Evolutionary conservation across 2,329 filamentous ascomycete genomes (phyloP).

Genomic region (Trichoderma sp.): DNA sequence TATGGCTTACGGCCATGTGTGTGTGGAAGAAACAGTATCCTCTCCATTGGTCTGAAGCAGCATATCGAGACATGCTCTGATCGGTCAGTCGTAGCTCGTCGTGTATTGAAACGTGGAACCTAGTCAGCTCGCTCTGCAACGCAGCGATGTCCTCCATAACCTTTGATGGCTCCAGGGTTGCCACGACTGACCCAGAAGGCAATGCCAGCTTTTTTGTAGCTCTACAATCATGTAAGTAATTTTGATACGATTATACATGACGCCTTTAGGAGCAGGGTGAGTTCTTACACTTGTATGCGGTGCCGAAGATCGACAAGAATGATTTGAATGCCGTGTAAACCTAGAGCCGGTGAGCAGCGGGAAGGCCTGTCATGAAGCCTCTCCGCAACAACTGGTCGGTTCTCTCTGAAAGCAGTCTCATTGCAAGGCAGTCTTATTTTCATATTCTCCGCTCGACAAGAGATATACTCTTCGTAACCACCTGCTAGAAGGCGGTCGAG

Average conservation of each 20-base stretch:
- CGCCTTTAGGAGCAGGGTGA: background rate
- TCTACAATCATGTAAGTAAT: slow-evolving; percentile 19
- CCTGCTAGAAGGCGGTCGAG: slow-evolving; percentile 39
- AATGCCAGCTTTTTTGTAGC: slow-evolving; percentile 29
- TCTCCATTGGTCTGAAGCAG: slow-evolving; percentile 31
- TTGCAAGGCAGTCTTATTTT: slow-evolving; percentile 37
- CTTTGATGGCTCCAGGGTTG: slow-evolving; percentile 34
- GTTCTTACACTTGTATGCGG: slow-evolving; percentile 35
- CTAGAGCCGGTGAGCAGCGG: slow-evolving; percentile 26
- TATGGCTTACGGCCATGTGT: slow-evolving; percentile 35
- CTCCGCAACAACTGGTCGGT: slow-evolving; percentile 31
- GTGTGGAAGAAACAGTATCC: slow-evolving; percentile 40
- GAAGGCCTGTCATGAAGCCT: slow-evolving; percentile 31
- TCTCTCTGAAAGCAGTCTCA: slow-evolving; percentile 34
- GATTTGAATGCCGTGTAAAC: slow-evolving; percentile 35
- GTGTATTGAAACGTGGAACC: slow-evolving; percentile 36
- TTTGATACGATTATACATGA: too few relatives aligned
- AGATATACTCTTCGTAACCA: slow-evolving; percentile 41
- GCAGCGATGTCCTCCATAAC: slow-evolving; percentile 37
- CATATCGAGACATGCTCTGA: slow-evolving; percentile 33
- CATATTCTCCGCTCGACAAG: slow-evolving; percentile 37
- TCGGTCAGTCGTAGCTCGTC: slow-evolving; percentile 35
- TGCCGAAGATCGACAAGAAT: slow-evolving; percentile 38
- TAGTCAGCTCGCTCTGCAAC: slow-evolving; percentile 38
- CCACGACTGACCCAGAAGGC: slow-evolving; percentile 21